These are phyloP conservation scores for Beauveria asiatica DNA, from an alignment of 2,329 filamentous ascomycete genomes.

Conservation along the genomic window DNA sequence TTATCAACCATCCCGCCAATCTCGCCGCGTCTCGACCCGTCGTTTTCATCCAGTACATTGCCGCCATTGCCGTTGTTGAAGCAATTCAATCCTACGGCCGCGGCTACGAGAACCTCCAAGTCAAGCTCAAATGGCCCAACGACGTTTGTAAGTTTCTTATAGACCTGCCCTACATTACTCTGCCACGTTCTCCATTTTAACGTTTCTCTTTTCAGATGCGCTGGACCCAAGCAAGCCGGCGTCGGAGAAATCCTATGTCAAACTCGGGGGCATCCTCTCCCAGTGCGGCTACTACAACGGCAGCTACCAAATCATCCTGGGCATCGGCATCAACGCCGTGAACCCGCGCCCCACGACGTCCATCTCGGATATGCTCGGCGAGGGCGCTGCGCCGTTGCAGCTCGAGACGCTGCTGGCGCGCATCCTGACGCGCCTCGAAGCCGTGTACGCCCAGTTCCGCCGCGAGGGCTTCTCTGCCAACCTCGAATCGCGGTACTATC, in stretches of 20 bases:
- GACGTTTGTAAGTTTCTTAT: conserved; percentile 60
- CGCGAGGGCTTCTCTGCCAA: conserved; percentile 63
- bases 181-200: conserved; percentile 17
- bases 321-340: conserved; percentile 77
- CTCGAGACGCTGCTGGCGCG: conserved; percentile 75
- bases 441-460: conserved; percentile 67
- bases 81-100: conserved; percentile 72
- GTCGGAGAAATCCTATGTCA: conserved; percentile 55
- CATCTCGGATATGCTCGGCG: conserved; percentile 61
- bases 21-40: conserved; percentile 68
- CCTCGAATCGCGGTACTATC: conserved; percentile 72
- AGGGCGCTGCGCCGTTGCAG: conserved; percentile 46
- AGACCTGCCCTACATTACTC: no score
- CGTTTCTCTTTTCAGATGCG: conserved; percentile 38
- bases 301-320: conserved; percentile 77
- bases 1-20: conserved; percentile 73
- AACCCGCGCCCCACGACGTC: conserved; percentile 84
- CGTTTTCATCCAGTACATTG: conserved; percentile 89
- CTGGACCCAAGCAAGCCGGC: conserved; percentile 50
- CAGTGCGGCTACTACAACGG: conserved; percentile 74
- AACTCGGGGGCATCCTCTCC: conserved; percentile 88
- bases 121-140: conserved; percentile 96
- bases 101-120: conserved; percentile 65
- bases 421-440: conserved; percentile 70
- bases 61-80: conserved; percentile 77